Evolutionary conservation across 1,284 basidiomycete species (phyloP).

Genomic region (Wallemia mellicola): DNA sequence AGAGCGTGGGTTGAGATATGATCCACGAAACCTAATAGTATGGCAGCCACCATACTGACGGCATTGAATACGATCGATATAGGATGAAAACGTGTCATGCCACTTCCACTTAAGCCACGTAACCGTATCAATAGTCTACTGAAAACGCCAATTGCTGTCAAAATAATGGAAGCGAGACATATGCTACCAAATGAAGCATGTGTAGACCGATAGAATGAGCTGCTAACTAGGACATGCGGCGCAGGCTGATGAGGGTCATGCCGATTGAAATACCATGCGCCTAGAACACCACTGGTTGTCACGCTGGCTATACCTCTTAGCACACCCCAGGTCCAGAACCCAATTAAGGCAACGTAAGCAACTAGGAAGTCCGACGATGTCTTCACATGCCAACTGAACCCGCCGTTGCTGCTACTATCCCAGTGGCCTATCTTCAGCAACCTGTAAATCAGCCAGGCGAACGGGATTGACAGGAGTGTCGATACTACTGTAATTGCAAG

Average conservation of each 20-base stretch:
- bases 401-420: constrained; percentile 6
- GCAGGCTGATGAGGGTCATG: constrained; percentile 15
- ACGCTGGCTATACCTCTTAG: constrained; percentile 50
- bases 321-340: constrained; percentile 77
- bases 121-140: constrained; percentile 18
- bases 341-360: constrained; percentile 30
- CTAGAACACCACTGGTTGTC: constrained; percentile 50
- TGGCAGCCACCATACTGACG: constrained; percentile 16
- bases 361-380: constrained; percentile 65
- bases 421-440: background rate
- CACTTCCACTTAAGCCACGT: constrained; percentile 11
- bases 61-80: constrained; percentile 18
- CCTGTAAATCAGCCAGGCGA: background rate
- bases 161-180: background rate
- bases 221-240: constrained; percentile 1
- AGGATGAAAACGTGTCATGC: constrained; percentile 11
- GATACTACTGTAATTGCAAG: background rate
- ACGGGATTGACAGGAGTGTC: background rate
- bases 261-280: constrained; percentile 74
- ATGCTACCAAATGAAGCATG: constrained; percentile 2
- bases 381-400: constrained; percentile 36
- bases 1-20: constrained; percentile 55
- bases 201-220: constrained; percentile 4
- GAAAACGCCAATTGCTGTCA: constrained; percentile 21
- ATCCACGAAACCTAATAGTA: constrained; percentile 29